Conservation (phyloP, 129 eudicot species). For the Escallonia herrerae region DNA sequence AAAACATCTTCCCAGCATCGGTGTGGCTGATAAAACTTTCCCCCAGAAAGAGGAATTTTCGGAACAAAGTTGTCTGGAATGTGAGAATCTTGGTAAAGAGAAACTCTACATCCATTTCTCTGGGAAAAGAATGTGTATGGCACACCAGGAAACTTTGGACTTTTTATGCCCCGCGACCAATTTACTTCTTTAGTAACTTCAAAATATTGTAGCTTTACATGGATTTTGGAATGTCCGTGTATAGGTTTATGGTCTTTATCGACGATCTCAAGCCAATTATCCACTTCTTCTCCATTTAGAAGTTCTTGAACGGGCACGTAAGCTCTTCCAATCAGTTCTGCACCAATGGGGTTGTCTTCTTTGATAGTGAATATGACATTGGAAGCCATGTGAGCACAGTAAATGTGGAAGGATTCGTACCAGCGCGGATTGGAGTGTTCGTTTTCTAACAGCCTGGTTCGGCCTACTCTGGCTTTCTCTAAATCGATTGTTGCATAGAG, state of each 20-base stretch:
- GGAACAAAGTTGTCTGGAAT: slow-evolving; percentile 68
- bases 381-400: slow-evolving; percentile 90
- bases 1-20: slow-evolving; percentile 92
- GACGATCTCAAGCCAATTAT: slow-evolving; percentile 57
- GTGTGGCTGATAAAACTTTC: slow-evolving; percentile 60
- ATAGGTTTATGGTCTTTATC: slow-evolving; percentile 34
- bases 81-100: slow-evolving; percentile 83
- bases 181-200: slow-evolving; percentile 53
- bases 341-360: slow-evolving; percentile 66
- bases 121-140: slow-evolving; percentile 77
- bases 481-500: slow-evolving; percentile 77
- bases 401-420: slow-evolving; percentile 84
- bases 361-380: slow-evolving; percentile 57
- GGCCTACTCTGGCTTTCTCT: slow-evolving; percentile 77
- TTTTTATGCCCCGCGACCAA: slow-evolving; percentile 63
- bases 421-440: slow-evolving; percentile 64
- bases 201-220: slow-evolving; percentile 54
- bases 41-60: slow-evolving; percentile 60
- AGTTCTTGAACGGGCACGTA: slow-evolving; percentile 49
- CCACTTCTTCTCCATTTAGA: slow-evolving; percentile 43
- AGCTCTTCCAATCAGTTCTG: slow-evolving; percentile 59
- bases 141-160: slow-evolving; percentile 63
- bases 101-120: slow-evolving; percentile 52
- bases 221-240: slow-evolving; percentile 56
- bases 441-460: slow-evolving; percentile 52